Percentiles rank a stretch among this genome's conserved stretches.
Conservation (phyloP, 805 yeast genomes). For the Starmerella bombicola region DNA sequence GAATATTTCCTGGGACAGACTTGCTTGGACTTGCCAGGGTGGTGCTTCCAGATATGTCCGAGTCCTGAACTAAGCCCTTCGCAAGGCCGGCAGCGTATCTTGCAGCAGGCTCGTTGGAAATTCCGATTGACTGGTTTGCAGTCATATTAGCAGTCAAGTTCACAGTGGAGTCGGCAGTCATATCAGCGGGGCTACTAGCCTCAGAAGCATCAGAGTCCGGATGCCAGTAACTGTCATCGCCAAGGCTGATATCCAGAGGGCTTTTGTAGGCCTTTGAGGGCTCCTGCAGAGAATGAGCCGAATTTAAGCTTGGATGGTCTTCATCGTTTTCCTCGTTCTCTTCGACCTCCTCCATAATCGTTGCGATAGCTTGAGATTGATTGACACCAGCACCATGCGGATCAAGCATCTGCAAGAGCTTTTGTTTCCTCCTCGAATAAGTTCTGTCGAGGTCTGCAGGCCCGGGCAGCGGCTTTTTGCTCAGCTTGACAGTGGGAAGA, state of each 20-base stretch:
- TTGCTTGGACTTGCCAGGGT: too few species aligned
- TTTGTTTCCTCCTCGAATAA: constrained; percentile 20
- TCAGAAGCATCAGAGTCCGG: background rate
- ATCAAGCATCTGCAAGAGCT: constrained; percentile 19
- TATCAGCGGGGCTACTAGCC: background rate
- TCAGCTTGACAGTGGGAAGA: constrained; percentile 20
- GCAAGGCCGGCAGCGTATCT: constrained; percentile 13
- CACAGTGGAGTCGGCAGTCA: background rate
- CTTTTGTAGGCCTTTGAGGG: too few species aligned
- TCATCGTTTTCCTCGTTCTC: constrained; percentile 8
- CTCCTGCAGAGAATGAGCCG: too few species aligned
- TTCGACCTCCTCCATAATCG: constrained; percentile 16
- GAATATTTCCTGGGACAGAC: too few species aligned
- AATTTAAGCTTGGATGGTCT: background rate
- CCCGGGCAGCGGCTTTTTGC: constrained; percentile 7
- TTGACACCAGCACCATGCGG: constrained; percentile 14
- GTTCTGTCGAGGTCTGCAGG: constrained; percentile 21
- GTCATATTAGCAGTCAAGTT: background rate
- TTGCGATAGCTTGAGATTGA: constrained; percentile 1
- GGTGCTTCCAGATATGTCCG: too few species aligned
- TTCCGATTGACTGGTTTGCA: constrained; percentile 7
- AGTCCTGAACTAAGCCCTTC: too few species aligned
- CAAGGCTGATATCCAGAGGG: constrained; percentile 4
- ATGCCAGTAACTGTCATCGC: constrained; percentile 11
- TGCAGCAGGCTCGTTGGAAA: constrained; percentile 14